Evolutionary conservation across 495 filamentous ascomycete genomes (phyloP).

Genomic region (Clavariopsis aquatica): DNA sequence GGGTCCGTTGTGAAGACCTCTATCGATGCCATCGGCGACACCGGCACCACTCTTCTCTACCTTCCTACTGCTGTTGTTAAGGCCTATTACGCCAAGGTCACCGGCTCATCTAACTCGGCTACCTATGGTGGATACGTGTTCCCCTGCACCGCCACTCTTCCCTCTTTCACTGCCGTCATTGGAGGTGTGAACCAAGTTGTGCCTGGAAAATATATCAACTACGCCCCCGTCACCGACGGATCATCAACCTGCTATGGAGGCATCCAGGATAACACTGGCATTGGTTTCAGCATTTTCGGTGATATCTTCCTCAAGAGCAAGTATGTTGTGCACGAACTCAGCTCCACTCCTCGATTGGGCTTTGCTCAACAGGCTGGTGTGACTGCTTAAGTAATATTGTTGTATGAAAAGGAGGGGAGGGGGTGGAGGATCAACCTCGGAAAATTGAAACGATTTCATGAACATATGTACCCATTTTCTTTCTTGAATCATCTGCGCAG

Average conservation of each 20-base stretch:
- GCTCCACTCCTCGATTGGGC: conserved; percentile 10
- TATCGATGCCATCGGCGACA: conserved; percentile 60
- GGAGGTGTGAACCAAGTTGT: conserved; percentile 52
- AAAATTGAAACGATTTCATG: neutral
- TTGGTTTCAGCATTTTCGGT: conserved; percentile 71
- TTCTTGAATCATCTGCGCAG: neutral
- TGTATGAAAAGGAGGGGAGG: neutral
- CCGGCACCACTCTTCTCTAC: conserved; percentile 73
- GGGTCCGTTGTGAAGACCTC: conserved; percentile 42
- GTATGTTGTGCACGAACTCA: conserved; percentile 70
- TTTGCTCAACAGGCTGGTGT: conserved; percentile 29
- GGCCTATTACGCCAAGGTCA: conserved; percentile 65
- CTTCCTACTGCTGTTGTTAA: conserved; percentile 58
- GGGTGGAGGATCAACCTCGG: neutral
- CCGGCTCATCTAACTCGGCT: conserved; percentile 51
- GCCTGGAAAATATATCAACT: conserved; percentile 59
- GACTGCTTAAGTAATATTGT: neutral
- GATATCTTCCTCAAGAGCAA: conserved; percentile 79
- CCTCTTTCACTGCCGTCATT: conserved; percentile 63
- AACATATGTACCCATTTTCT: neutral
- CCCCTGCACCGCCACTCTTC: conserved; percentile 63
- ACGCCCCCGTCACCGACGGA: conserved; percentile 47
- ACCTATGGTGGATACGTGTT: conserved; percentile 65
- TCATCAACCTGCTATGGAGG: conserved; percentile 44
- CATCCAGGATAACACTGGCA: conserved; percentile 54